Evolutionary conservation across 352 stramenopile genomes (phyloP), one percentile per base, ranked within the genome.

Genomic region (Pythium brassicae): DNA sequence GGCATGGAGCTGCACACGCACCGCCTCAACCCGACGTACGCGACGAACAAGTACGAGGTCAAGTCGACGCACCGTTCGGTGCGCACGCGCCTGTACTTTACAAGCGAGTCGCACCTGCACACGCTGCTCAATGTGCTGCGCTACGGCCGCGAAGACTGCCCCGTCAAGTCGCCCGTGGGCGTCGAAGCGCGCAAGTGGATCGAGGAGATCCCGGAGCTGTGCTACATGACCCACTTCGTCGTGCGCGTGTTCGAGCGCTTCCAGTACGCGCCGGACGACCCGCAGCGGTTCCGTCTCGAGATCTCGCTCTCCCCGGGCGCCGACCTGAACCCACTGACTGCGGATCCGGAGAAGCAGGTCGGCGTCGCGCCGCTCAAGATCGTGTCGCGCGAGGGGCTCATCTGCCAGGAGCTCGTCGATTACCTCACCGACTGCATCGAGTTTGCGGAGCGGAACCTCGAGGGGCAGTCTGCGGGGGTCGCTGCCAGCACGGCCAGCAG

Each of bases 141-240:
- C 9, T 97, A 92, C 57, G 81, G 76, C 9, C 76, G 83, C 9
- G 72, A 80, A 8, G 81, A 92, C 39, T 83, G 68, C 26, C 66
- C 66, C 1, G 64, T 90, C 9, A 71, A 71, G 53, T 74, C 68
- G 12, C 78, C 83, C 3, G 74, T 88, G 26, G 69, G 77, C 15
- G 73, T 89, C 58, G 83, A 91, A 61, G 83, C 83, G 44, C 73
- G 72, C 34, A 95, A 93, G 66, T 91, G 82, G 83, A 71, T 95
- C 53, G 85, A 93, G 47, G 83, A 97, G 46, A 90, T 98, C 46
- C 92, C 89, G 4, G 97, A 99, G 69, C 76, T 99, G 10, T 99
- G 96, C 74, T 99, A 99, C 76, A 92, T 99, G 60, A 99, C 97
- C 20, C 97, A 99, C 63, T 98, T 99, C 61, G 94, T 99, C 1